Percentiles rank a stretch among this genome's conserved stretches.
phyloP scores from a whole-genome alignment of 208 protist species.

The Zelonia costaricensis region DNA sequence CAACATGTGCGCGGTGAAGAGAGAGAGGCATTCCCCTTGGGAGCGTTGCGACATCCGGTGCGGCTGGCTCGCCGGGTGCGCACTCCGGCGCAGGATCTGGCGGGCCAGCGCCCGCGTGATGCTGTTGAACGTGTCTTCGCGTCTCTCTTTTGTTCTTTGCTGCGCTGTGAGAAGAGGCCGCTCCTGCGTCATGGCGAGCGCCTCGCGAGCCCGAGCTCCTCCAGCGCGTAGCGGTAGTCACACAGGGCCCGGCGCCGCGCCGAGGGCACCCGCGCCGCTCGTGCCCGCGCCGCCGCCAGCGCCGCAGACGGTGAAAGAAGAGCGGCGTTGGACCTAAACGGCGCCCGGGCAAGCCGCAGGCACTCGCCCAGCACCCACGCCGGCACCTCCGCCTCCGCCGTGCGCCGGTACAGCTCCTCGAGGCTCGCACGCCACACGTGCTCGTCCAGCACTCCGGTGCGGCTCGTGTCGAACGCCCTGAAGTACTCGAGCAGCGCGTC shows the following conservation, averaged over 20 bases:
- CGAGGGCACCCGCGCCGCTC: slow-evolving; percentile 31
- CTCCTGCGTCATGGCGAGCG: neutral
- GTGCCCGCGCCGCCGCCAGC: slow-evolving; percentile 29
- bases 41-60: no score
- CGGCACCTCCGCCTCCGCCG: slow-evolving; percentile 10
- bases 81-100: no score
- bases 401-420: slow-evolving; percentile 30
- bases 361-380: slow-evolving; percentile 51
- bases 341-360: slow-evolving; percentile 36
- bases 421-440: slow-evolving; percentile 37
- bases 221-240: slow-evolving; percentile 57
- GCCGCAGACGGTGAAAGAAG: slow-evolving; percentile 10
- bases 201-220: slow-evolving; percentile 26
- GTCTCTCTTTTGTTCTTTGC: neutral
- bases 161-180: neutral
- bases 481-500: slow-evolving; percentile 35
- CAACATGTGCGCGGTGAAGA: no score
- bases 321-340: no score
- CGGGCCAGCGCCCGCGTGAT: no score
- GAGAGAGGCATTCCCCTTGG: no score
- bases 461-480: slow-evolving; percentile 35
- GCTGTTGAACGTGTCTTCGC: no score
- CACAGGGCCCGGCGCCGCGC: slow-evolving; percentile 31
- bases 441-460: slow-evolving; percentile 41
- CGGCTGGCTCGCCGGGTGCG: no score